Evolutionary conservation across 139 green algal species (phyloP), one percentile per base, ranked within the genome.

Genomic region (Coelastrella sp.): DNA sequence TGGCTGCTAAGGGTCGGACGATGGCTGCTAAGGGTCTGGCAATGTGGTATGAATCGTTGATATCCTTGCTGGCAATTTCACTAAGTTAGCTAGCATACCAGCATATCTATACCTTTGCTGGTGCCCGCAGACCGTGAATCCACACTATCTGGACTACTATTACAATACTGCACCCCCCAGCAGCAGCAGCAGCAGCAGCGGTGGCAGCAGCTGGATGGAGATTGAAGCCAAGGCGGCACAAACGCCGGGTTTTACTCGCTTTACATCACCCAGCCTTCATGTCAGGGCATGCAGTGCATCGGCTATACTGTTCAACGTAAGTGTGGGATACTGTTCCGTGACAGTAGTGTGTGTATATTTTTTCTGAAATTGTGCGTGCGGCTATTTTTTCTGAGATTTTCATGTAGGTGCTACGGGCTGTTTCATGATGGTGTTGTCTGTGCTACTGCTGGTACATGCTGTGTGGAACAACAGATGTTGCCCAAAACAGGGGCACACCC

Each of bases 281-380:
- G 81, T 87, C n/a, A 57, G 81, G 14, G 81, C 64, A 47, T 87
- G 22, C 64, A 77, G 81, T 20, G 61, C 61, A 22, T 47, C 23
- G 5, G 22, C 61, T 16, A 87, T 87, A 56, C 64, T 87, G 11
- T 87, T 65, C 81, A 77, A 87, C 47, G 81, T 87, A 23, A 60
- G 81, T 78, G 4, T 5, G 22, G 22, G 54, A 17, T 3, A 14
- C 16, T 2, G 22, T 76, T n/a, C 4, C 64, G 13, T 11, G 11
- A 78, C 4, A 59, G 54, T 66, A 20, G 6, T 58, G 78, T 60
- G 11, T 32, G 78, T 68, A 47, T 66, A 16, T 56, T 32, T 1
- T 82, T 22, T 19, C 11, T 16, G 76, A 7, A 22, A 23, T 59
- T 59, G 54, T 85, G 78, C 54, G 5, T 32, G 2, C 16, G 14